Evolutionary conservation across 202 grass and related monocot species (phyloP), one percentile per base, ranked within the genome.

Genomic region (Setaria viridis): DNA sequence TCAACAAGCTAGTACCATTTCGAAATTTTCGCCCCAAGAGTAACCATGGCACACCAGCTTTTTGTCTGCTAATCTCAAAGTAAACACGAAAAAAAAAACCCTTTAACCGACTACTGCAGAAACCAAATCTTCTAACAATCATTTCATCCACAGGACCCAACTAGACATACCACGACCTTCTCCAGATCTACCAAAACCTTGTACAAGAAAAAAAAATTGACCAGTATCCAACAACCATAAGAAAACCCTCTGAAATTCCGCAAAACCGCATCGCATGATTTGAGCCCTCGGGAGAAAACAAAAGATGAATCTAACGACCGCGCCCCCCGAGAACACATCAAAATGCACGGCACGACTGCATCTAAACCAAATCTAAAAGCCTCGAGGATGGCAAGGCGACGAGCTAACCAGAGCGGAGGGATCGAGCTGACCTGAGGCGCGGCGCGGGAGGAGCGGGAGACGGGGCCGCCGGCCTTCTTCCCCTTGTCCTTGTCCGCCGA

Each of bases 401-500:
- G 54, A 42, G 30, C 17, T n/a, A 37, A 53, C 21, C 37, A n/a
- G 12, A 68, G 63, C 16, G 42, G 54, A 66, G 54, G 41, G 50
- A 41, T 68, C 35, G 37, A 79, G 35, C 78, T 70, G 56, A 93
- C 91, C 85, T 87, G 91, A 46, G 82, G 67, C 5, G 81, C 82
- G 54, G 85, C 72, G 50, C 91, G 91, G 43, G 85, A 87, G 53
- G 84, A 90, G 54, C 90, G 90, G 35, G 91, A 87, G 9, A 84
- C 76, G 25, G 87, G 87, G 5, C 80, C 72, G 72, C 72, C 67
- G 48, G 51, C 60, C 72, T 90, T 93, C 87, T 93, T 93, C 58
- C 88, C 91, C 85, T 93, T 93, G 39, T 93, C 91, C 91, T 92
- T 92, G 16, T 92, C 89, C 69, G 85, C 69, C 69, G 85, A 72